phyloP scores from a whole-genome alignment of 441 rosid genomes.

The Daphne laureola region DNA sequence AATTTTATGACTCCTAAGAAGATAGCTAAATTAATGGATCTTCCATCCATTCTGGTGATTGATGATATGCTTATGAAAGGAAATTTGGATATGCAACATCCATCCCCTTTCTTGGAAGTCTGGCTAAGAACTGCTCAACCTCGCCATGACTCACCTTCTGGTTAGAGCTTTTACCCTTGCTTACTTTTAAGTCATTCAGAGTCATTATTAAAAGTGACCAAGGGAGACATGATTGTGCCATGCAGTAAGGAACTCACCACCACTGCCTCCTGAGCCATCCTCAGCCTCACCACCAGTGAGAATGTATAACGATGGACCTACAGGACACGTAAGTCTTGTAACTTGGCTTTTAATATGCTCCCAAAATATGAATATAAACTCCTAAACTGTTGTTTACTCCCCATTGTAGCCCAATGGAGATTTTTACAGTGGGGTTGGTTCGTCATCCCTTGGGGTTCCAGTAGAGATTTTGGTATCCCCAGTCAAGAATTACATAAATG shows the following conservation, averaged over 20 bases:
- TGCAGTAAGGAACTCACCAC: slow-evolving; percentile 47
- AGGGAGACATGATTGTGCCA: slow-evolving; percentile 7
- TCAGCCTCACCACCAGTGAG: slow-evolving; percentile 31
- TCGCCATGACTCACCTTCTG: slow-evolving; percentile 52
- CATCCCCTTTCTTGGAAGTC: slow-evolving; percentile 53
- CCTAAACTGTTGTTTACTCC: too few species aligned
- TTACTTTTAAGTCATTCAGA: slow-evolving; percentile 13
- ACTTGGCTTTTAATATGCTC: slow-evolving; percentile 7
- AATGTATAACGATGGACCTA: slow-evolving; percentile 27
- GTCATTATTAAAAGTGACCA: slow-evolving; percentile 9
- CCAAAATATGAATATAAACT: neutral
- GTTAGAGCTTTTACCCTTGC: slow-evolving; percentile 26
- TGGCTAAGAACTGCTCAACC: slow-evolving; percentile 55
- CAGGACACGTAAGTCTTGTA: slow-evolving; percentile 38
- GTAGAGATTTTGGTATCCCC: slow-evolving; percentile 39
- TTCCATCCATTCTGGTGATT: slow-evolving; percentile 53
- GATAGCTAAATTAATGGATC: slow-evolving; percentile 48
- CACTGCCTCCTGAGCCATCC: slow-evolving; percentile 42
- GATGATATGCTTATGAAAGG: slow-evolving; percentile 23
- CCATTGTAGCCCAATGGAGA: slow-evolving; percentile 40
- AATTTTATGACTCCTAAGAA: slow-evolving; percentile 26
- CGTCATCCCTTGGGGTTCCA: slow-evolving; percentile 29
- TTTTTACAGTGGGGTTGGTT: slow-evolving; percentile 34
- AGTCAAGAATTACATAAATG: slow-evolving; percentile 22
- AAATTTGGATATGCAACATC: slow-evolving; percentile 40